Percentiles rank a stretch among this genome's conserved stretches.
These are phyloP conservation scores for Pyrenochaeta sp. DNA, from an alignment of 2,329 filamentous ascomycete genomes.

Conservation along the genomic window DNA sequence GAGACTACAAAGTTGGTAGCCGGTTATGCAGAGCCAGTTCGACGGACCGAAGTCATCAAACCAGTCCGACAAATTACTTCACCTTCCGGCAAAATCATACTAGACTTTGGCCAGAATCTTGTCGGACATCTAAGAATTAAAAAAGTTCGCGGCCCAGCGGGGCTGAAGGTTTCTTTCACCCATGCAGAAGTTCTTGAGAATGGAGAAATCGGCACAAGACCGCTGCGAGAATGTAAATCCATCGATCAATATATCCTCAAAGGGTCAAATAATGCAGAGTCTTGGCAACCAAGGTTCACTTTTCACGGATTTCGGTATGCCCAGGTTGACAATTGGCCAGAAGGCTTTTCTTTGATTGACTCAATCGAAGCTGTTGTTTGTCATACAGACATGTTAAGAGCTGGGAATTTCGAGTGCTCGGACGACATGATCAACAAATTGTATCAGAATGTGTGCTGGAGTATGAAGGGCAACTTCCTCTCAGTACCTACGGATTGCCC, in stretches of 20 bases:
- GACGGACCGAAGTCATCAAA: too few species aligned
- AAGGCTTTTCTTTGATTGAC: slow-evolving; percentile 37
- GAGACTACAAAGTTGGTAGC: too few species aligned
- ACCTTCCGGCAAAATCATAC: slow-evolving; percentile 56
- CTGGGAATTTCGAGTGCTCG: slow-evolving; percentile 62
- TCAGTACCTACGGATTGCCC: slow-evolving; percentile 55
- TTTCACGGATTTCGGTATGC: slow-evolving; percentile 63
- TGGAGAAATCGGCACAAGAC: slow-evolving; percentile 52
- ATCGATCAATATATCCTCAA: too few species aligned
- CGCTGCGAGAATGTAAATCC: slow-evolving; percentile 52
- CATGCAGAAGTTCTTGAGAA: slow-evolving; percentile 63
- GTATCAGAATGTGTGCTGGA: slow-evolving; percentile 63
- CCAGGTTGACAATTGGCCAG: slow-evolving; percentile 57
- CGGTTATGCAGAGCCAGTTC: too few species aligned
- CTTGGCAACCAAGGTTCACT: slow-evolving; percentile 58
- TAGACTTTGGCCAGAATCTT: slow-evolving; percentile 67
- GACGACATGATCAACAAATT: slow-evolving; percentile 61
- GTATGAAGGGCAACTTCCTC: slow-evolving; percentile 65
- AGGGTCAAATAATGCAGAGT: not conserved
- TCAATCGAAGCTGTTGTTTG: slow-evolving; percentile 53
- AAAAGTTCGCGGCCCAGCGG: slow-evolving; percentile 43
- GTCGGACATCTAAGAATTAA: slow-evolving; percentile 59
- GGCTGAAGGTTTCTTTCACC: too few species aligned
- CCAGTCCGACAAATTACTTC: too few species aligned
- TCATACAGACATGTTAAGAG: slow-evolving; percentile 61